A percentile compares a stretch with the other conserved stretches of the same genome.
Conservation (phyloP, 306 rosid species). For the Albizia julibrissin region DNA sequence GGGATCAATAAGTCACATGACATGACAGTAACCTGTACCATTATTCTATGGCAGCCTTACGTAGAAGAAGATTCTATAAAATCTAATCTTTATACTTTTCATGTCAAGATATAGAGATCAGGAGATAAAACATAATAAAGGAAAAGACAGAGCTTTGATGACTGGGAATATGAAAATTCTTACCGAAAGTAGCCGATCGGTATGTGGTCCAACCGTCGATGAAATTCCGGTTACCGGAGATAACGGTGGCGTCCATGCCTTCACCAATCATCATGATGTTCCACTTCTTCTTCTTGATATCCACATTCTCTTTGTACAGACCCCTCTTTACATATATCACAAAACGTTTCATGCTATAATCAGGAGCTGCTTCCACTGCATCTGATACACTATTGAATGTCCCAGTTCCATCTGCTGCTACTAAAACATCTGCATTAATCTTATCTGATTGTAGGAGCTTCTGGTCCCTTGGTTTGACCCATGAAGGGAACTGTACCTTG, state of each 20-base stretch:
- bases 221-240: slow-evolving; percentile 60
- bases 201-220: slow-evolving; percentile 87
- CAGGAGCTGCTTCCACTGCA: slow-evolving; percentile 79
- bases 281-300: slow-evolving; percentile 94
- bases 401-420: slow-evolving; percentile 79
- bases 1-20: too few relatives aligned
- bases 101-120: not conserved
- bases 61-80: not conserved
- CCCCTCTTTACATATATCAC: slow-evolving; percentile 76
- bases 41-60: too few relatives aligned
- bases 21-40: too few relatives aligned
- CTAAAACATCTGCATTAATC: slow-evolving; percentile 50
- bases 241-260: slow-evolving; percentile 68
- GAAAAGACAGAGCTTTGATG: not conserved
- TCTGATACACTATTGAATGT: slow-evolving; percentile 59
- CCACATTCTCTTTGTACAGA: slow-evolving; percentile 66
- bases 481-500: slow-evolving; percentile 45
- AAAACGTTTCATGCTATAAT: slow-evolving; percentile 62
- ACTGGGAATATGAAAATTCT: slow-evolving; percentile 1
- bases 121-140: not conserved
- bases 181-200: slow-evolving; percentile 87
- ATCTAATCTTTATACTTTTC: not conserved
- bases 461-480: slow-evolving; percentile 55
- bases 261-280: slow-evolving; percentile 85
- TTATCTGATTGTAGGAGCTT: slow-evolving; percentile 51